phyloP scores from a whole-genome alignment of 495 filamentous ascomycete species.

The Rostrohypoxylon terebratum region DNA sequence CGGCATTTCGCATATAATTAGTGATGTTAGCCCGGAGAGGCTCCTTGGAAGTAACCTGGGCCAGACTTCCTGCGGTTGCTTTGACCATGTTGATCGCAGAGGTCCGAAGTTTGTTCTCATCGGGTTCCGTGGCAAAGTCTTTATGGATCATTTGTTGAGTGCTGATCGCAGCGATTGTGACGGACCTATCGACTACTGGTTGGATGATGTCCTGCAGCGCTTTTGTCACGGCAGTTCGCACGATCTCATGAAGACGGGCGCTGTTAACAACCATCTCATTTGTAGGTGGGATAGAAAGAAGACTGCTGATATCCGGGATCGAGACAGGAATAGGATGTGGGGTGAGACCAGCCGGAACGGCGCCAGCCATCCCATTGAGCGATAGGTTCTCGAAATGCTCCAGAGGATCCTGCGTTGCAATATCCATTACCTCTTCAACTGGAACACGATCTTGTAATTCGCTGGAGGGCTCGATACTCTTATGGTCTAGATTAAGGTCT shows the following conservation, averaged over 20 bases:
- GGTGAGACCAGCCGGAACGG: slow-evolving; percentile 77
- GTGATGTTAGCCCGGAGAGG: slow-evolving; percentile 94
- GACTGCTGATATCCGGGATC: slow-evolving; percentile 80
- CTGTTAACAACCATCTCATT: slow-evolving; percentile 79
- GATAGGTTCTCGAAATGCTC: slow-evolving; percentile 84
- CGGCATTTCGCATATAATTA: slow-evolving; percentile 89
- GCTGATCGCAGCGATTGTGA: slow-evolving; percentile 96
- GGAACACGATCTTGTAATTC: slow-evolving; percentile 79
- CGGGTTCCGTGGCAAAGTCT: slow-evolving; percentile 92
- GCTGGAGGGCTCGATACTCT: slow-evolving; percentile 83
- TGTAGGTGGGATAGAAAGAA: slow-evolving; percentile 78
- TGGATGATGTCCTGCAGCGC: slow-evolving; percentile 95
- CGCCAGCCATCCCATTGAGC: slow-evolving; percentile 74
- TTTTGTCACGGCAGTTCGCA: slow-evolving; percentile 82
- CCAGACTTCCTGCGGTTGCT: slow-evolving; percentile 89
- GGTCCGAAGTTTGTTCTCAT: slow-evolving; percentile 84
- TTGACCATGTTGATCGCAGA: slow-evolving; percentile 93
- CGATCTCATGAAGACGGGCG: slow-evolving; percentile 80
- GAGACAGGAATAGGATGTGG: slow-evolving; percentile 76
- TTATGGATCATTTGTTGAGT: slow-evolving; percentile 93
- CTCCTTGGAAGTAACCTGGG: slow-evolving; percentile 97
- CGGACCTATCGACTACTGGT: slow-evolving; percentile 95
- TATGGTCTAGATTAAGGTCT: slow-evolving; percentile 87
- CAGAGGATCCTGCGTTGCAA: slow-evolving; percentile 60
- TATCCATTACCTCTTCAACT: slow-evolving; percentile 70